A percentile compares a stretch with the other conserved stretches of the same genome.
Conservation (phyloP, 2,329 filamentous ascomycete genomes). For the Fusarium piperis region DNA sequence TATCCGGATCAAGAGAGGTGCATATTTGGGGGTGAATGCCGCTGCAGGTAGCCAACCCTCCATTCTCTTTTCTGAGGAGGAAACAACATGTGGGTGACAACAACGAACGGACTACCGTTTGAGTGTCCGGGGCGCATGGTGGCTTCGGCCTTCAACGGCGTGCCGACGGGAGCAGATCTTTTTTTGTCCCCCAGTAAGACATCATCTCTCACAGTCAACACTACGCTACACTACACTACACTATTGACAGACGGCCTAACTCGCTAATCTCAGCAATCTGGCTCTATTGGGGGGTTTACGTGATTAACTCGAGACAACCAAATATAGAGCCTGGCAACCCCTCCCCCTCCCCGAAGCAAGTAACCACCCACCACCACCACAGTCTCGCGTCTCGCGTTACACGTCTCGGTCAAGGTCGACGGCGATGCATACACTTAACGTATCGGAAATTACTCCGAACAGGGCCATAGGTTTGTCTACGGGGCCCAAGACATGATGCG, state of each 20-base stretch:
- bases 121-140: not conserved
- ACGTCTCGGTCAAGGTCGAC: not conserved
- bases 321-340: not conserved
- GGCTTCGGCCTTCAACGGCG: not conserved
- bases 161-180: not conserved
- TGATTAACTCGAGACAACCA: not conserved
- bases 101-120: not conserved
- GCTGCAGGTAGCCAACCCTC: not conserved
- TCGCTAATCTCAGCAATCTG: not conserved
- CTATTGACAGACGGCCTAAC: not conserved
- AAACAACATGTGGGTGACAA: not conserved
- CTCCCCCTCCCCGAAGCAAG: not conserved
- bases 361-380: not conserved
- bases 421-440: not conserved
- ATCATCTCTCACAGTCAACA: not conserved
- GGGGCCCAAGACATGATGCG: not conserved
- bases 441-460: not conserved
- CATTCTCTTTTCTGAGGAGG: not conserved
- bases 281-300: not conserved
- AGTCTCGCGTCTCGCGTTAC: not conserved
- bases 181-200: not conserved
- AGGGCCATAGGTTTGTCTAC: not conserved
- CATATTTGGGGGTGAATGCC: not conserved
- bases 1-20: not conserved
- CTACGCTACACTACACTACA: not conserved